Evolutionary conservation across 495 filamentous ascomycete species (phyloP).

Genomic region (Pyrenopolyporus hunteri): DNA sequence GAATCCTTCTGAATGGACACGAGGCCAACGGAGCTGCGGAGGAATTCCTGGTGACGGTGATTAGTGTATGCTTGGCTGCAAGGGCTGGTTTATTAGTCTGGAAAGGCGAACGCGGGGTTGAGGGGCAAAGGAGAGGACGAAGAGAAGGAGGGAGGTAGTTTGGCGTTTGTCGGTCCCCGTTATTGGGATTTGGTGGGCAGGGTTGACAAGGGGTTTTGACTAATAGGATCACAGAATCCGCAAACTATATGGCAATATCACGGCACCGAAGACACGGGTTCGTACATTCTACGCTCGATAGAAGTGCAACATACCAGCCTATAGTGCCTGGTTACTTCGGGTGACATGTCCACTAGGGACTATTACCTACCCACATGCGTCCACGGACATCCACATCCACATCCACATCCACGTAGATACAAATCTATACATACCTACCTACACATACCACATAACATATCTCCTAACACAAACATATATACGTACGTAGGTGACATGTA

Average conservation of each 20-base stretch:
- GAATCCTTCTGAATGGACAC: conserved; percentile 20
- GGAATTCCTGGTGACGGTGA: conserved; percentile 21
- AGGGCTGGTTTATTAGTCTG: conserved; percentile 10
- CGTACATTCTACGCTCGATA: conserved; percentile 17
- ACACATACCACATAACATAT: neutral
- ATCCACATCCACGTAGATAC: neutral
- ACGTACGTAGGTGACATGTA: neutral
- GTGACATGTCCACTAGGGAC: conserved; percentile 17
- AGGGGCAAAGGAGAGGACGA: conserved; percentile 11
- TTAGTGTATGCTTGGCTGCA: conserved; percentile 32
- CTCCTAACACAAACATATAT: neutral
- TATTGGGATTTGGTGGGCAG: conserved; percentile 21
- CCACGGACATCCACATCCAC: neutral
- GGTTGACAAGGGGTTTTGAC: conserved; percentile 9
- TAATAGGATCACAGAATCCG: conserved; percentile 25
- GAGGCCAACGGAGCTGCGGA: conserved; percentile 37
- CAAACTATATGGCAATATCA: conserved; percentile 23
- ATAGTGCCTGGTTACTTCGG: conserved; percentile 12
- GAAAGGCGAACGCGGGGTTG: conserved; percentile 31
- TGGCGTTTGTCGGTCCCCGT: conserved; percentile 7
- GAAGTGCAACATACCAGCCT: conserved; percentile 13
- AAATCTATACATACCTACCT: neutral
- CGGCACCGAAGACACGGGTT: conserved; percentile 7
- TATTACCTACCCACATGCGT: conserved; percentile 3
- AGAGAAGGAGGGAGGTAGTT: neutral